A percentile compares a stretch with the other conserved stretches of the same genome.
Conservation (phyloP, 768 basidiomycete genomes). For the Chalciporus chontae region DNA sequence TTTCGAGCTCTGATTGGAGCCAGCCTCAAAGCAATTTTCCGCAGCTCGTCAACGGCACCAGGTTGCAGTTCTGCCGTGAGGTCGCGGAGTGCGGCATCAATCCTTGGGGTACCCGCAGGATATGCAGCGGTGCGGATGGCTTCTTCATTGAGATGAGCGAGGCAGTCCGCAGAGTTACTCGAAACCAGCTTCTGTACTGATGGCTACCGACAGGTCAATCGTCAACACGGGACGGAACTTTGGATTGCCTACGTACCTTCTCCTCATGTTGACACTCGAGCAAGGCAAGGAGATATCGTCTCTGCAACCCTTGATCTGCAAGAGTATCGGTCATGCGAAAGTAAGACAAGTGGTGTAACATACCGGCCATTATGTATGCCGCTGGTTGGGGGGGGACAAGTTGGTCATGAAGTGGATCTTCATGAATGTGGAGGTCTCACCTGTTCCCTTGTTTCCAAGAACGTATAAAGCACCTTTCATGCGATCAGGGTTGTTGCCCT, state of each 20-base stretch:
- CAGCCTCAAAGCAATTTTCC: constrained; percentile 43
- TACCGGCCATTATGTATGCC: constrained; percentile 67
- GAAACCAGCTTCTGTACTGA: constrained; percentile 24
- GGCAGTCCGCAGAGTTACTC: constrained; percentile 57
- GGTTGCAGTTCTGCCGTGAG: constrained; percentile 51
- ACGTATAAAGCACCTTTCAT: constrained; percentile 95
- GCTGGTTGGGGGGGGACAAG: constrained; percentile 35
- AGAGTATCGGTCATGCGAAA: constrained; percentile 9
- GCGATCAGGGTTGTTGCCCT: constrained; percentile 82
- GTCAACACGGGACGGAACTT: constrained; percentile 37
- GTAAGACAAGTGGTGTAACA: constrained; percentile 17
- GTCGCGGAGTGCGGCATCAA: constrained; percentile 45
- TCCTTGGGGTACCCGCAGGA: constrained; percentile 42
- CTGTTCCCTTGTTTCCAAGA: constrained; percentile 66
- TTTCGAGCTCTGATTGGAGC: constrained; percentile 38
- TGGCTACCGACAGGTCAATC: constrained; percentile 41
- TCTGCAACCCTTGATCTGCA: constrained; percentile 55
- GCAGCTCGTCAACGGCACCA: constrained; percentile 40
- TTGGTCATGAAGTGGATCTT: background rate
- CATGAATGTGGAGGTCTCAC: constrained; percentile 34
- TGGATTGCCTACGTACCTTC: constrained; percentile 47
- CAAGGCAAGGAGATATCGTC: constrained; percentile 56
- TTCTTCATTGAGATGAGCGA: constrained; percentile 61
- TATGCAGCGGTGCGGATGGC: constrained; percentile 61
- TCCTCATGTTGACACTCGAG: constrained; percentile 82